Conservation (phyloP, 441 rosid genomes). For the Biscutella laevigata region DNA sequence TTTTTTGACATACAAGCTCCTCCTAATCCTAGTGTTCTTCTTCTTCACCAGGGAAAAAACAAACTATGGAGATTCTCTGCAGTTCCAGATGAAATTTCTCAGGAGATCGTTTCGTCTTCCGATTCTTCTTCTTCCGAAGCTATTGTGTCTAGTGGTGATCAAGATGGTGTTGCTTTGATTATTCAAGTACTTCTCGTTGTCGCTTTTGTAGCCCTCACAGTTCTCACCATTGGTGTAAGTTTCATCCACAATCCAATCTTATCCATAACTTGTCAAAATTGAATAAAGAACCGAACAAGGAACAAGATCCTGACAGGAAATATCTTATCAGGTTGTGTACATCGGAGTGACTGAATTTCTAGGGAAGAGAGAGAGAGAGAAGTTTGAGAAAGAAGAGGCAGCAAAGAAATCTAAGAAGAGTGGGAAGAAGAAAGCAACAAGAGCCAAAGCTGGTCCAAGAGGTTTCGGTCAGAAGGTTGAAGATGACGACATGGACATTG, state of each 20-base stretch:
- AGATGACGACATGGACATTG: conserved; percentile 27
- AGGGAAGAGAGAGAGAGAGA: conserved; percentile 63
- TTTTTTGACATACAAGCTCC: conserved; percentile 5
- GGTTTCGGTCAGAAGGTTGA: conserved; percentile 73
- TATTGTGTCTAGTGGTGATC: conserved; percentile 28
- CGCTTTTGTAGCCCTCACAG: conserved; percentile 53
- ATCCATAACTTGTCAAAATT: background rate
- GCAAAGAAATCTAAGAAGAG: conserved; percentile 48
- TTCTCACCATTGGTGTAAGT: conserved; percentile 81
- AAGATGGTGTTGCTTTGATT: conserved; percentile 37
- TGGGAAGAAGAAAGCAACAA: conserved; percentile 41
- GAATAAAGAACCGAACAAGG: background rate
- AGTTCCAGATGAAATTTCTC: conserved; percentile 36
- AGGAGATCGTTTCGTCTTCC: conserved; percentile 29
- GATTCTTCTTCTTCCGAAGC: conserved; percentile 21
- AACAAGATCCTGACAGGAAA: background rate
- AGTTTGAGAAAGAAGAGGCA: conserved; percentile 66
- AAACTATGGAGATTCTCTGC: conserved; percentile 40
- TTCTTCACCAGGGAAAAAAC: conserved; percentile 9
- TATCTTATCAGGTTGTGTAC: conserved; percentile 49
- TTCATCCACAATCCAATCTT: conserved; percentile 13
- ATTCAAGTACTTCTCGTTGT: conserved; percentile 46
- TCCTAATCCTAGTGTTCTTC: background rate
- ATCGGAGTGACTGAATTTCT: conserved; percentile 66
- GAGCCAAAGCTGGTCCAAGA: conserved; percentile 57